Evolutionary conservation across 257 asterid genomes (phyloP).

Genomic region (Cynanchum wilfordii): DNA sequence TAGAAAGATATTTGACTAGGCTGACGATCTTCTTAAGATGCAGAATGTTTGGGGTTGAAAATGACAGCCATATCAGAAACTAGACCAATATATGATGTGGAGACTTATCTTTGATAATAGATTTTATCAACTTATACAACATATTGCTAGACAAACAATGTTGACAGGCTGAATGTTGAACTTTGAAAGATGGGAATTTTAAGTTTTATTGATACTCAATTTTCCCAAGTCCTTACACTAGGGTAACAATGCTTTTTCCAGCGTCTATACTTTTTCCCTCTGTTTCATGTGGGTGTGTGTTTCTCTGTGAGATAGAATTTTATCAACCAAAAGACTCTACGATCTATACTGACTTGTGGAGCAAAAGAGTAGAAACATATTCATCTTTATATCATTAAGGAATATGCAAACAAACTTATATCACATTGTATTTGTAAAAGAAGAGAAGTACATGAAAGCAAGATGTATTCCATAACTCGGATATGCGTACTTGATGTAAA

Average conservation of each 20-base stretch:
- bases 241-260: neutral
- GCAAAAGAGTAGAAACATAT: neutral
- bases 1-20: neutral
- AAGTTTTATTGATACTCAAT: neutral
- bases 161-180: neutral
- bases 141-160: neutral
- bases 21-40: neutral
- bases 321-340: neutral
- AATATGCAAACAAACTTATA: neutral
- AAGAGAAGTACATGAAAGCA: neutral
- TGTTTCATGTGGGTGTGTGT: neutral
- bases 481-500: neutral
- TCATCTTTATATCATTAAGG: neutral
- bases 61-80: neutral
- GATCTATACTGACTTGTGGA: neutral
- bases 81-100: neutral
- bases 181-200: neutral
- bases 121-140: neutral
- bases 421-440: neutral
- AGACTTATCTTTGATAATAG: neutral
- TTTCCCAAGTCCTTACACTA: neutral
- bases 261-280: neutral
- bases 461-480: neutral
- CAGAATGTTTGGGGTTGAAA: neutral
- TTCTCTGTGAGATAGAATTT: neutral